Evolutionary conservation across 257 asterid genomes (phyloP).

Genomic region (Nicotiana tabacum): DNA sequence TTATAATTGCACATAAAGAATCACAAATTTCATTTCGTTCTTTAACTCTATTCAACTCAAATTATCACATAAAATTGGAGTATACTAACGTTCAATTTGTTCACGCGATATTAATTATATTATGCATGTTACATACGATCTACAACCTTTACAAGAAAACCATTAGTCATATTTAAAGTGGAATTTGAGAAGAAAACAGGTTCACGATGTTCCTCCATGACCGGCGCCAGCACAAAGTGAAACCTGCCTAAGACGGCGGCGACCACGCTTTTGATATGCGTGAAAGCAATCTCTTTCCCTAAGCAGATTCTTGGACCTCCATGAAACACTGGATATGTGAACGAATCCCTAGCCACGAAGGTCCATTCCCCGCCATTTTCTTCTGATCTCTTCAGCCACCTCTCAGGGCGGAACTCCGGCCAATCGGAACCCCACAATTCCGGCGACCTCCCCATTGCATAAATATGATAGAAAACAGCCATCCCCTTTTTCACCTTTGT

Average conservation of each 20-base stretch:
- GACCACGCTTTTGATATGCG: no score
- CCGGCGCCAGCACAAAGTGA: not conserved
- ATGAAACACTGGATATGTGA: conserved; percentile 1
- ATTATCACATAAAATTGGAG: no score
- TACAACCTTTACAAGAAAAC: not conserved
- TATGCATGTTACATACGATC: not conserved
- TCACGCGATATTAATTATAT: no score
- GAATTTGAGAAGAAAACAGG: not conserved
- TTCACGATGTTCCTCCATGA: not conserved
- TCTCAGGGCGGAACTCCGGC: not conserved
- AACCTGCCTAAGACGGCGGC: no score
- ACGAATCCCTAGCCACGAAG: not conserved
- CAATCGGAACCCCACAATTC: conserved; percentile 2
- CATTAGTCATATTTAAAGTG: not conserved
- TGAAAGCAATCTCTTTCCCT: conserved; percentile 4
- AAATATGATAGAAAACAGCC: not conserved
- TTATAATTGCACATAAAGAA: no score
- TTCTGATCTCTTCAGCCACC: not conserved
- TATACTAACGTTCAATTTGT: no score
- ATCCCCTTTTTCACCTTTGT: conserved; percentile 2
- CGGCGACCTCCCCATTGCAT: not conserved
- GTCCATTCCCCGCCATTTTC: not conserved
- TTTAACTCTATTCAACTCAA: no score
- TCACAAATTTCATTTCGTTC: no score
- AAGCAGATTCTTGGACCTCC: conserved; percentile 5